A percentile compares a stretch with the other conserved stretches of the same genome.
phyloP scores from a whole-genome alignment of 1,284 basidiomycete genomes.

The Caloboletus firmus region DNA sequence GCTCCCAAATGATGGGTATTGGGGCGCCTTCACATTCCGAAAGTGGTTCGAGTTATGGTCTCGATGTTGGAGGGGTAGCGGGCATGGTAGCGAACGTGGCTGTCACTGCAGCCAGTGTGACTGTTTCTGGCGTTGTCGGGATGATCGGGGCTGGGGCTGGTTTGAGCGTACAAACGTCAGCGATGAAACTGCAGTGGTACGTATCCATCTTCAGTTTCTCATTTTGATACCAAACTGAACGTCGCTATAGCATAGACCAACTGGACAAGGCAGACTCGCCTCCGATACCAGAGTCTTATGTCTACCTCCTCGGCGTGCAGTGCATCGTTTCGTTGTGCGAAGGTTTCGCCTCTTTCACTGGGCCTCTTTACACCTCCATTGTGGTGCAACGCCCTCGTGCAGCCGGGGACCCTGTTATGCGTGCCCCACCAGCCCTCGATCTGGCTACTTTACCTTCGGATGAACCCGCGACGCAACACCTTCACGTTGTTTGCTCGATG shows the following conservation, averaged over 20 bases:
- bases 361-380: constrained; percentile 67
- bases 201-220: constrained; percentile 22
- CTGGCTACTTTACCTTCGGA: constrained; percentile 56
- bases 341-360: constrained; percentile 75
- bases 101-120: constrained; percentile 78
- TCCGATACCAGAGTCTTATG: constrained; percentile 86
- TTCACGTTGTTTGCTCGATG: constrained; percentile 71
- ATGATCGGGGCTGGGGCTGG: constrained; percentile 68
- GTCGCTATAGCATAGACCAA: constrained; percentile 78
- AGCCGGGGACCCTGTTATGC: constrained; percentile 63
- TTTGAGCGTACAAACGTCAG: constrained; percentile 66
- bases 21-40: constrained; percentile 52
- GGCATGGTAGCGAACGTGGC: constrained; percentile 83
- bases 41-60: constrained; percentile 43
- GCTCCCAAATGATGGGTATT: constrained; percentile 77
- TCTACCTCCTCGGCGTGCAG: constrained; percentile 89
- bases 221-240: constrained; percentile 1
- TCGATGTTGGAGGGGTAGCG: constrained; percentile 72
- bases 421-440: constrained; percentile 75
- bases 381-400: constrained; percentile 64
- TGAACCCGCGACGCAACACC: constrained; percentile 54
- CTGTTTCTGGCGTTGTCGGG: constrained; percentile 71
- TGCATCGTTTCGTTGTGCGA: constrained; percentile 87
- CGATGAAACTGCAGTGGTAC: constrained; percentile 86
- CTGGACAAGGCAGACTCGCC: constrained; percentile 96